Percentiles rank a stretch among this genome's conserved stretches.
Conservation (phyloP, 768 basidiomycete species). For the Amanita inopinata region DNA sequence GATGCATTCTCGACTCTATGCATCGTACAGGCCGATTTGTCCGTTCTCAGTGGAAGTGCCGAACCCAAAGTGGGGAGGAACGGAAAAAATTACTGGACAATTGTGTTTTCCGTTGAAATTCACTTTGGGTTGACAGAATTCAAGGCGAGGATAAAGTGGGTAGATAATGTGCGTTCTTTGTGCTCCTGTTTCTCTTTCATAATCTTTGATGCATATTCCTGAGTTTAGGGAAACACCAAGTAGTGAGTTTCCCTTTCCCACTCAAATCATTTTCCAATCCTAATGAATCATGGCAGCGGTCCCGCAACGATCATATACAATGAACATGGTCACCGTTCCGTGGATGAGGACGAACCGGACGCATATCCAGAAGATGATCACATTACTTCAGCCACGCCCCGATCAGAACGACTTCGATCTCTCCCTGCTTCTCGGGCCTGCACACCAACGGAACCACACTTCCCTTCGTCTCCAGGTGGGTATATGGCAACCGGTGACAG, state of each 20-base stretch:
- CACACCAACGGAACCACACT: slow-evolving; percentile 34
- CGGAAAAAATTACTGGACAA: slow-evolving; percentile 73
- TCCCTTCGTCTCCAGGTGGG: slow-evolving; percentile 19
- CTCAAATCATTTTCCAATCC: background rate
- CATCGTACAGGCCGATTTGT: slow-evolving; percentile 70
- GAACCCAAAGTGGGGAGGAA: slow-evolving; percentile 53
- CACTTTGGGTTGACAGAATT: slow-evolving; percentile 80
- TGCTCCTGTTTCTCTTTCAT: slow-evolving; percentile 1
- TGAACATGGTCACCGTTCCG: slow-evolving; percentile 59
- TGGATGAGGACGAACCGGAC: slow-evolving; percentile 64
- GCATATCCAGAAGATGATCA: slow-evolving; percentile 56
- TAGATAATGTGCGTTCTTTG: slow-evolving; percentile 56
- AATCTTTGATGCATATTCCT: slow-evolving; percentile 7
- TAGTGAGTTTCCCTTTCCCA: slow-evolving; percentile 40
- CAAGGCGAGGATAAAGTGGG: slow-evolving; percentile 75
- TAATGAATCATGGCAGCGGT: slow-evolving; percentile 34
- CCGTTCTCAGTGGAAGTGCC: slow-evolving; percentile 61
- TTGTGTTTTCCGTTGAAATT: slow-evolving; percentile 77
- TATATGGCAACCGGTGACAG: slow-evolving; percentile 15
- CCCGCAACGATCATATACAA: slow-evolving; percentile 78
- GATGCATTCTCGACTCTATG: slow-evolving; percentile 72
- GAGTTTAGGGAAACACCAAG: slow-evolving; percentile 49
- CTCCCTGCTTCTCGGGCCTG: slow-evolving; percentile 45
- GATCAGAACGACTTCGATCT: slow-evolving; percentile 29
- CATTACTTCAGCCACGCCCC: slow-evolving; percentile 23